phyloP scores from a whole-genome alignment of 805 yeast species.

The Cyberlindnera mycetangii region DNA sequence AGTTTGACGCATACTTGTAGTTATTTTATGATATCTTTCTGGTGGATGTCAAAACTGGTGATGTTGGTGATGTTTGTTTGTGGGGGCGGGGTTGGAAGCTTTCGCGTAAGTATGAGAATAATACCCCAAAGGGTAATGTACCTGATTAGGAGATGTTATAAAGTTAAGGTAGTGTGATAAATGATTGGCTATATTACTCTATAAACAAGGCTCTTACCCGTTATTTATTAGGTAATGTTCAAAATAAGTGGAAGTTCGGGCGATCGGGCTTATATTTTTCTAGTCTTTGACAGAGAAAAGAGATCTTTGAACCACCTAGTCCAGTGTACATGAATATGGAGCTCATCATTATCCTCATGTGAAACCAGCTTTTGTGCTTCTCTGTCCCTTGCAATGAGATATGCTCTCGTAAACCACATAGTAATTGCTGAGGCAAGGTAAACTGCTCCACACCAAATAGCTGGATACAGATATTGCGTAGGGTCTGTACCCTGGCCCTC shows the following conservation, averaged over 20 bases:
- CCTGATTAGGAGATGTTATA: no score
- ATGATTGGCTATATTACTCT: no score
- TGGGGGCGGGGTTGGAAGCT: not conserved
- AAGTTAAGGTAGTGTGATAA: no score
- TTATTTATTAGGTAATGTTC: no score
- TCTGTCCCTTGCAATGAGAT: constrained; percentile 49
- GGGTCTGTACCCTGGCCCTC: constrained; percentile 36
- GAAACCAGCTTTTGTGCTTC: constrained; percentile 25
- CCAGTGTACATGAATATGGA: constrained; percentile 19
- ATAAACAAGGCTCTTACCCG: no score
- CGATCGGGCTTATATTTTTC: constrained; percentile 16
- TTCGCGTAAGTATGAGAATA: no score
- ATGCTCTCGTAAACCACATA: constrained; percentile 49
- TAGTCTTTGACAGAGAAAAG: constrained; percentile 10
- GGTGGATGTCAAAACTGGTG: not conserved
- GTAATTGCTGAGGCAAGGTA: constrained; percentile 44
- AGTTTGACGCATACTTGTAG: constrained; percentile 15
- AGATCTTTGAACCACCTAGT: not conserved
- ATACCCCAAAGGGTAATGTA: no score
- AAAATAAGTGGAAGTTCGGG: no score
- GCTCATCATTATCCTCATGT: constrained; percentile 29
- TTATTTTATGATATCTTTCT: not conserved
- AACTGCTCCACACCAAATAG: constrained; percentile 55
- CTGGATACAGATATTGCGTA: constrained; percentile 48
- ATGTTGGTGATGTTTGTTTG: not conserved